These are phyloP conservation scores for Dactylonectria macrodidyma DNA, from an alignment of 2,329 filamentous ascomycete species.

Conservation along the genomic window DNA sequence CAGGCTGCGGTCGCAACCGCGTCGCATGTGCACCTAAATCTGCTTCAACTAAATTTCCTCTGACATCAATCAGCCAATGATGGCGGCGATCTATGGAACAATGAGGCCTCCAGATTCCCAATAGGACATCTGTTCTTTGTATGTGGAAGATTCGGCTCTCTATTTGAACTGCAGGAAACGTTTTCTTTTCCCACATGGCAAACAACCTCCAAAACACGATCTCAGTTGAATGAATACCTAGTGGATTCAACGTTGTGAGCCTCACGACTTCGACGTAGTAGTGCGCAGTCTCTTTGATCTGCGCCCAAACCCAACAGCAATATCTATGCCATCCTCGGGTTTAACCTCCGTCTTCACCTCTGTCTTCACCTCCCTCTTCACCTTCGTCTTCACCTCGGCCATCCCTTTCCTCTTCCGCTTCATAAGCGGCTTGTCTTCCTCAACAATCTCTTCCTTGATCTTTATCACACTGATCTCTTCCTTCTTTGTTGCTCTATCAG, in stretches of 20 bases:
- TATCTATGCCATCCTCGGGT: conserved; percentile 35
- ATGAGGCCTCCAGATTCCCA: too few species aligned
- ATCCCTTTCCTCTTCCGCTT: conserved; percentile 46
- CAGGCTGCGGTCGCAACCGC: conserved; percentile 18
- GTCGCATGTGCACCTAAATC: not conserved
- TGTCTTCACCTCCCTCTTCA: conserved; percentile 37
- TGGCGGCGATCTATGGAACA: not conserved
- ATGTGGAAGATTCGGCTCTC: too few species aligned
- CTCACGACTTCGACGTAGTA: conserved; percentile 29
- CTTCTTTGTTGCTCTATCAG: conserved; percentile 67
- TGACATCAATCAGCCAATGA: too few species aligned
- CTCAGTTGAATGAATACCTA: not conserved
- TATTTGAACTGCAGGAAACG: not conserved
- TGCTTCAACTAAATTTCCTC: not conserved
- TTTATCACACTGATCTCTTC: conserved; percentile 36
- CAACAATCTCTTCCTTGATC: conserved; percentile 43
- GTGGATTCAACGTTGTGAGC: not conserved
- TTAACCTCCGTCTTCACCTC: conserved; percentile 28
- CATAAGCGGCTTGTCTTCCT: conserved; percentile 28
- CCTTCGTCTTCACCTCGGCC: conserved; percentile 33
- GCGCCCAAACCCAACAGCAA: conserved; percentile 30
- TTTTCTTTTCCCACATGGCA: not conserved
- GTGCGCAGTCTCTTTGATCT: conserved; percentile 50
- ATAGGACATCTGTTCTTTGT: too few species aligned
- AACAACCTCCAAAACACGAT: not conserved